A percentile compares a stretch with the other conserved stretches of the same genome.
These are phyloP conservation scores for Mycena galericulata DNA, from an alignment of 768 basidiomycete genomes.

Conservation along the genomic window DNA sequence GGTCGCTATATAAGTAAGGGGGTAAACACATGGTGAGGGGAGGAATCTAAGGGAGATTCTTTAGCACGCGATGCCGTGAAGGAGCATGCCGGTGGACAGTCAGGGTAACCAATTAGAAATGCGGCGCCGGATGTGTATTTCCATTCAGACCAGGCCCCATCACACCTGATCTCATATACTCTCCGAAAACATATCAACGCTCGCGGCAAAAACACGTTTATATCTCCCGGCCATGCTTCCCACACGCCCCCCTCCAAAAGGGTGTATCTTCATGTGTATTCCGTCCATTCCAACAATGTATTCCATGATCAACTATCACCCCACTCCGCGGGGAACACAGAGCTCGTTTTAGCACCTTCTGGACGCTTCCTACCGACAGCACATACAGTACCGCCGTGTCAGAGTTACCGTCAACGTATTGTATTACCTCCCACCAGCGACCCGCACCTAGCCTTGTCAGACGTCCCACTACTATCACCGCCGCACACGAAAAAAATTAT, in stretches of 20 bases:
- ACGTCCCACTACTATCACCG: conserved; percentile 21
- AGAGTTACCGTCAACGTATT: conserved; percentile 15
- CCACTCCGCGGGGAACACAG: conserved; percentile 18
- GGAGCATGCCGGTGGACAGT: conserved; percentile 8
- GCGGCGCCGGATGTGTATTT: not conserved
- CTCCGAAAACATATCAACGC: conserved; percentile 14
- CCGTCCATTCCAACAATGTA: not conserved
- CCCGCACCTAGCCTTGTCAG: conserved; percentile 28
- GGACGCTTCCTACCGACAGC: conserved; percentile 16
- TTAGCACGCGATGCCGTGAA: conserved; percentile 29
- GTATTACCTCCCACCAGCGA: conserved; percentile 9
- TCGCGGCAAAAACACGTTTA: conserved; percentile 14
- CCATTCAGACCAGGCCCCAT: conserved; percentile 22
- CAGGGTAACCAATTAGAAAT: conserved; percentile 23
- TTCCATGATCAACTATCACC: conserved; percentile 15
- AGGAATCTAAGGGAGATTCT: conserved; percentile 1
- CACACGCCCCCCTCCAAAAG: conserved; percentile 1
- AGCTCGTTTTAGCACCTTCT: conserved; percentile 19
- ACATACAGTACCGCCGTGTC: not conserved
- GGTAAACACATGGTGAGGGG: conserved; percentile 45
- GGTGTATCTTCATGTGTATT: conserved; percentile 6
- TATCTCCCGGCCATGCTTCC: not conserved
- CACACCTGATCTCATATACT: conserved; percentile 7
- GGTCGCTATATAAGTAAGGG: conserved; percentile 52
- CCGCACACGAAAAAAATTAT: conserved; percentile 7